Percentiles rank a stretch among this genome's conserved stretches.
Conservation (phyloP, 305 asterid genomes). For the Fraxinus paxiana region DNA sequence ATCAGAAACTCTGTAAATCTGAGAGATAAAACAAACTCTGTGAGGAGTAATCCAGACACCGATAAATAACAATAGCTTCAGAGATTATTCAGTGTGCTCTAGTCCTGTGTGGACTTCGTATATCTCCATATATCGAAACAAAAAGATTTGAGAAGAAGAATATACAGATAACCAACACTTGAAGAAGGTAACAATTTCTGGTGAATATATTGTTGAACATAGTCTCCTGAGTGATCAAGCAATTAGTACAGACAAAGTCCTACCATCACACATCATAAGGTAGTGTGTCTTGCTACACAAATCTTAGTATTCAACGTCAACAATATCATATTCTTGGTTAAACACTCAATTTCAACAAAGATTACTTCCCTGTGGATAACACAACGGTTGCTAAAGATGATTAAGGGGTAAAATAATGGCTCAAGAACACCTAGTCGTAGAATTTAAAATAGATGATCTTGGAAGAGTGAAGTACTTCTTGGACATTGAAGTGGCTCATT, state of each 20-base stretch:
- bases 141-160: neutral
- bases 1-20: slow-evolving; percentile 88
- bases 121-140: neutral
- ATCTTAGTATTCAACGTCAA: neutral
- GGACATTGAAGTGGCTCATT: neutral
- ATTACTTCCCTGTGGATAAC: neutral
- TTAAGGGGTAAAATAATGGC: neutral
- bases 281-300: neutral
- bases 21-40: slow-evolving; percentile 15
- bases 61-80: slow-evolving; percentile 4
- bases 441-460: neutral
- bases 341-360: neutral
- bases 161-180: neutral
- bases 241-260: neutral
- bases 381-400: neutral
- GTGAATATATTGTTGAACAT: neutral
- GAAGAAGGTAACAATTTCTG: slow-evolving; percentile 1
- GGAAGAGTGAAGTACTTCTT: neutral
- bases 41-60: slow-evolving; percentile 8
- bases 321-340: neutral
- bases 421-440: neutral
- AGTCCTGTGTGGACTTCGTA: slow-evolving; percentile 1
- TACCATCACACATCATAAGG: slow-evolving; percentile 10
- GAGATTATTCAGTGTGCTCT: neutral
- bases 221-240: neutral